Evolutionary conservation across 345 rosid species (phyloP), one percentile per base, ranked within the genome.

Genomic region (Eucalyptus erythrocorys): DNA sequence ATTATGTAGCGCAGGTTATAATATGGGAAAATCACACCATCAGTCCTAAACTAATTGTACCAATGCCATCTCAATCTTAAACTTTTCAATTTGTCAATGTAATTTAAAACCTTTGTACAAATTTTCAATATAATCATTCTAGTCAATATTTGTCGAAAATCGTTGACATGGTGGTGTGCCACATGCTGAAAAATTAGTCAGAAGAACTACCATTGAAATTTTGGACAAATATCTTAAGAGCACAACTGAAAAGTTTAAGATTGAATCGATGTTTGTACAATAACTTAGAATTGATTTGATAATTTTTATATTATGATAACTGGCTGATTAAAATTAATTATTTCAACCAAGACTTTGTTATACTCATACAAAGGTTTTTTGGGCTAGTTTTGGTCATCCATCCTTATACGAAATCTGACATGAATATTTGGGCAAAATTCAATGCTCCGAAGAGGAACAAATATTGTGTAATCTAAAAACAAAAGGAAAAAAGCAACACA

Each of bases 51-150:
- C 3, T 55, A 55, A 49, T 22, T 55, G 2, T 22, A 55, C 0
- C 0, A 19, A 55, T 8, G 0, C 12, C 5, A 55, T 0, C 22
- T 55, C 5, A 1, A 55, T 55, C 0, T 22, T 55, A 8, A 22
- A 55, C 0, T 55, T 55, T 55, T 55, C 12, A 55, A 55, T 55
- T 55, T 55, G 5, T 55, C 27, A 55, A 55, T 55, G 4, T 55
- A 55, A 10, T 55, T 55, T 3, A 3, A 55, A 55, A 55, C 0
- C 51, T 49, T 49, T 49, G 19, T 49, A 49, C 51, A 49, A 49
- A 15, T 49, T 49, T 49, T 5, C 51, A 49, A 49, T 49, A 9
- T 53, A 19, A 2, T 53, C 0, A 4, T 53, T 53, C 2, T 4
- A 1, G 5, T 53, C 57, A 53, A 53, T 53, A 21, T 53, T 53